Evolutionary conservation across 345 rosid species (phyloP).

Genomic region (Crucihimalaya himalaica): DNA sequence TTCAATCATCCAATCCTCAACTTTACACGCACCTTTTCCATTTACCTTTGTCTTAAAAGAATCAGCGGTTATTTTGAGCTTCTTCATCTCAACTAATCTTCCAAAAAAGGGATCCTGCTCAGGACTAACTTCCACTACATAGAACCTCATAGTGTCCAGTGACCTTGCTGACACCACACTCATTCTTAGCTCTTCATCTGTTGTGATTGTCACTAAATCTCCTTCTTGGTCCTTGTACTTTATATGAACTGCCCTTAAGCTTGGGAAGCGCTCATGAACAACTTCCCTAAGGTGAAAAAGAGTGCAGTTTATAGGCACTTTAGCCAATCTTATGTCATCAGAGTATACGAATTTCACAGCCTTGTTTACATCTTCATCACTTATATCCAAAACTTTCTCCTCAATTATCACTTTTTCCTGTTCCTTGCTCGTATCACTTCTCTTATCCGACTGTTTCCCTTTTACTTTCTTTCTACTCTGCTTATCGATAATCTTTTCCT

Average conservation of each 20-base stretch:
- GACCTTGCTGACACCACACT: constrained; percentile 62
- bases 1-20: constrained; percentile 86
- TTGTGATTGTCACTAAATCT: constrained; percentile 80
- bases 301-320: constrained; percentile 66
- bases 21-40: constrained; percentile 41
- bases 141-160: constrained; percentile 55
- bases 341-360: constrained; percentile 68
- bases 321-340: constrained; percentile 82
- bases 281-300: constrained; percentile 71
- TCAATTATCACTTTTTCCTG: constrained; percentile 59
- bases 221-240: constrained; percentile 92
- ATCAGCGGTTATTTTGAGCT: constrained; percentile 25
- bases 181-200: constrained; percentile 79
- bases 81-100: constrained; percentile 46
- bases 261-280: constrained; percentile 68
- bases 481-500: constrained; percentile 40
- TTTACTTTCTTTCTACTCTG: constrained; percentile 36
- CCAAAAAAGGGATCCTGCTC: constrained; percentile 59
- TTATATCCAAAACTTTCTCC: constrained; percentile 48
- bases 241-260: constrained; percentile 62
- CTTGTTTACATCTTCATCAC: constrained; percentile 52
- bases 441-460: constrained; percentile 44
- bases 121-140: constrained; percentile 63
- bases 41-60: constrained; percentile 35
- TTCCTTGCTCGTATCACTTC: constrained; percentile 45